Percentiles rank a stretch among this genome's conserved stretches.
phyloP scores from a whole-genome alignment of 225 moss, liverwort and hornwort genomes.

The Physcomitrium patens region DNA sequence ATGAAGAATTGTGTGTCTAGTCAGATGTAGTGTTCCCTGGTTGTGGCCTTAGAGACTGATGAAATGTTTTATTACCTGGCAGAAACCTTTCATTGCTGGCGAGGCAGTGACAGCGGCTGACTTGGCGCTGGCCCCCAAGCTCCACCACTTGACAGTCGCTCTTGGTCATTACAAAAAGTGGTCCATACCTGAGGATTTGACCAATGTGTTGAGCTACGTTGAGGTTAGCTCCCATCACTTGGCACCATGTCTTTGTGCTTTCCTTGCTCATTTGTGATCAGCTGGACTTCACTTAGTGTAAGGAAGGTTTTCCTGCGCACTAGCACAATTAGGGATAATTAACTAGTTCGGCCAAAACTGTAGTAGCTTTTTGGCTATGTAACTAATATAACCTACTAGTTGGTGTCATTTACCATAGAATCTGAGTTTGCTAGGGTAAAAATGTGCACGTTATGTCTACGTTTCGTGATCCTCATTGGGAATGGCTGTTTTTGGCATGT shows the following conservation, averaged over 20 bases:
- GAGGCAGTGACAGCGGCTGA: conserved; percentile 77
- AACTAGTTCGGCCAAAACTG: not conserved
- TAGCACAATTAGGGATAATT: not conserved
- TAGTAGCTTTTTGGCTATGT: not conserved
- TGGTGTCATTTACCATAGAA: not conserved
- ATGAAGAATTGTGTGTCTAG: conserved; percentile 10
- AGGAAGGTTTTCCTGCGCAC: conserved; percentile 1
- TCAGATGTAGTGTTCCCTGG: not conserved
- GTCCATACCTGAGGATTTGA: conserved; percentile 68
- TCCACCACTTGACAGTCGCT: conserved; percentile 83
- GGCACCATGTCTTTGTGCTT: conserved; percentile 12
- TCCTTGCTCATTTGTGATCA: not conserved
- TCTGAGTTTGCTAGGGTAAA: not conserved
- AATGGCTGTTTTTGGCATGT: no score
- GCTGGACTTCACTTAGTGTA: not conserved
- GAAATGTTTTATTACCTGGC: conserved; percentile 31
- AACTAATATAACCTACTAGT: not conserved
- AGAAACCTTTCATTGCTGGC: conserved; percentile 86
- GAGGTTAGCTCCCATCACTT: conserved; percentile 46
- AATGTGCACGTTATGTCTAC: conserved; percentile 3
- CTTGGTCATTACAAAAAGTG: conserved; percentile 88
- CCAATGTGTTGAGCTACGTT: conserved; percentile 61
- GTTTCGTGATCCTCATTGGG: not conserved
- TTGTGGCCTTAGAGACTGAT: conserved; percentile 16
- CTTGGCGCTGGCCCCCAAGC: conserved; percentile 83